Conservation (phyloP, 1,284 basidiomycete genomes). For the Taiwanofungus camphoratus region DNA sequence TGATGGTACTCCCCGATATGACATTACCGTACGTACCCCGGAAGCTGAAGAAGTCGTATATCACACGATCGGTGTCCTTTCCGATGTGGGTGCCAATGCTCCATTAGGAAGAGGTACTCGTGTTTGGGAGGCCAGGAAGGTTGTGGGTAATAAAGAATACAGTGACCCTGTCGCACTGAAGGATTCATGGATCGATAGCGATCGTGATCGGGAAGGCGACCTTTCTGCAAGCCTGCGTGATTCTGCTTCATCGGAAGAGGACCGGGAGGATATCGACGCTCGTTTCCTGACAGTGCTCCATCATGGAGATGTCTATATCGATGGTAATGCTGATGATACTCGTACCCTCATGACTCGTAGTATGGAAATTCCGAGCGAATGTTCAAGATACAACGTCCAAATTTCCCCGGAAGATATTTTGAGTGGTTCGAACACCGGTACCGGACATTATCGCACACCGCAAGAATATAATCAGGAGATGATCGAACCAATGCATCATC, state of each 20-base stretch:
- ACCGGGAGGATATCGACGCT: background rate
- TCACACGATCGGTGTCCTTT: conserved; percentile 1
- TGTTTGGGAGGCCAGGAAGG: background rate
- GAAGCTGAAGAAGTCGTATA: background rate
- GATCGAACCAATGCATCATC: too few relatives aligned
- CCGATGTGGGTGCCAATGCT: background rate
- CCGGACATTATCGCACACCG: too few relatives aligned
- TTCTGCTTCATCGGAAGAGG: background rate
- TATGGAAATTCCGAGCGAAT: too few relatives aligned
- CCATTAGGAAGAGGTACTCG: conserved; percentile 1
- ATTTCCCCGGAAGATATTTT: too few relatives aligned
- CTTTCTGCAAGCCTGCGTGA: background rate
- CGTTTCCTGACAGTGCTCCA: background rate
- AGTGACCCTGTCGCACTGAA: background rate
- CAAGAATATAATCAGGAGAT: too few relatives aligned
- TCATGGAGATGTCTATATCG: conserved; percentile 7
- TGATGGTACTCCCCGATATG: too few relatives aligned
- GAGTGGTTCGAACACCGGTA: too few relatives aligned
- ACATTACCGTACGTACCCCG: too few relatives aligned
- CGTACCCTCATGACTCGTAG: background rate
- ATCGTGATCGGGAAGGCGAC: conserved; percentile 6
- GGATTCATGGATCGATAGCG: too few relatives aligned
- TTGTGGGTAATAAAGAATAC: background rate
- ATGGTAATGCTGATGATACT: too few relatives aligned
- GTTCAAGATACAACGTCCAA: too few relatives aligned